Conservation (phyloP, 768 basidiomycete genomes). For the Kwoniella newhampshirensis region DNA sequence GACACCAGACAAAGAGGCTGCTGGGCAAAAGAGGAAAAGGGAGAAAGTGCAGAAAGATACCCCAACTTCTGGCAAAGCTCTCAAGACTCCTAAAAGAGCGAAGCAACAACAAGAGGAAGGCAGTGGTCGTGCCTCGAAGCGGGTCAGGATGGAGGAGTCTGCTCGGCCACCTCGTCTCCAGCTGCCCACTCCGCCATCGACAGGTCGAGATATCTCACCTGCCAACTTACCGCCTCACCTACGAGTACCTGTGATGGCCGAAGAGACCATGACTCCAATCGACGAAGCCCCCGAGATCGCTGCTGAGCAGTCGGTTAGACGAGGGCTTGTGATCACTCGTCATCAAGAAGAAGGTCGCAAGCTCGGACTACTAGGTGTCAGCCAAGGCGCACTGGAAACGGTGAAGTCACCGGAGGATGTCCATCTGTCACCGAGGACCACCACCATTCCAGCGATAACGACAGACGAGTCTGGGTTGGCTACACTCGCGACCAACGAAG, state of each 20-base stretch:
- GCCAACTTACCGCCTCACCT: conserved; percentile 17
- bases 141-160: conserved; percentile 18
- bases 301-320: conserved; percentile 8
- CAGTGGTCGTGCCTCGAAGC: conserved; percentile 19
- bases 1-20: conserved; percentile 22
- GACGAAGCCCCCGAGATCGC: conserved; percentile 10
- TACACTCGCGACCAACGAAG: conserved; percentile 26
- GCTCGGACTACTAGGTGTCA: conserved; percentile 26
- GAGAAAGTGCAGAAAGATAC: conserved; percentile 22
- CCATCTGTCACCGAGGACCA: conserved; percentile 25
- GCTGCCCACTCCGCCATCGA: conserved; percentile 44
- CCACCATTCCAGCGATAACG: conserved; percentile 28
- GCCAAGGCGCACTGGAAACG: conserved; percentile 24
- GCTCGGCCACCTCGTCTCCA: conserved; percentile 18
- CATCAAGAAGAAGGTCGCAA: conserved; percentile 37
- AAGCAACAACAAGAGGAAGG: conserved; percentile 18
- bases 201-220: conserved; percentile 28
- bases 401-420: conserved; percentile 10
- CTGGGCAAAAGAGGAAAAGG: conserved; percentile 32
- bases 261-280: conserved; percentile 16
- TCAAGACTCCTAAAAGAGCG: conserved; percentile 34
- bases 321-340: conserved; percentile 30
- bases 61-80: conserved; percentile 14
- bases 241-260: conserved; percentile 4
- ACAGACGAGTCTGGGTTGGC: conserved; percentile 34